phyloP scores from a whole-genome alignment of 345 rosid genomes.

The Lepidium africanum region DNA sequence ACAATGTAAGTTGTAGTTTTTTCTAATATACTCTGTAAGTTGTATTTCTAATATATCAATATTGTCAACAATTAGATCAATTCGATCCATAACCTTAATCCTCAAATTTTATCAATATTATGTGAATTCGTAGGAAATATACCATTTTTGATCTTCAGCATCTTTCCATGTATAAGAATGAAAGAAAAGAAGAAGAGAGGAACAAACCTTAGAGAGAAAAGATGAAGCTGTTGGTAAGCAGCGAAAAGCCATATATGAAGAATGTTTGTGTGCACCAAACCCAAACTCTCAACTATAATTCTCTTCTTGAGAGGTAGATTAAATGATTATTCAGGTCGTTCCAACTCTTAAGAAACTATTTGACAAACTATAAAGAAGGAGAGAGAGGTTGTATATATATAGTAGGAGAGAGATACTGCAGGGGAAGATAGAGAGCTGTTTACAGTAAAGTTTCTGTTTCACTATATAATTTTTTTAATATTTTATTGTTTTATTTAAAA shows the following conservation, averaged over 20 bases:
- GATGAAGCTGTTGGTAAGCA: conserved; percentile 4
- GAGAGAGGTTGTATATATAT: background rate
- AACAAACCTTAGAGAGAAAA: conserved; percentile 14
- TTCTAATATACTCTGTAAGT: too few species aligned
- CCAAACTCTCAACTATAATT: background rate
- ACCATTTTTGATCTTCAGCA: too few species aligned
- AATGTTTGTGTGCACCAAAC: background rate
- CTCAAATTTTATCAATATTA: too few species aligned
- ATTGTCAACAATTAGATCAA: background rate
- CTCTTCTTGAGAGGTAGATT: background rate
- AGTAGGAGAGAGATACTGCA: background rate
- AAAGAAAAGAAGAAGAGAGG: background rate
- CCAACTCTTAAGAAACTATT: background rate
- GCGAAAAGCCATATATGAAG: conserved; percentile 17
- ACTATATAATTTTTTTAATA: too few species aligned
- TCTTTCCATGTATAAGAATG: too few species aligned
- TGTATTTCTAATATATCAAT: too few species aligned
- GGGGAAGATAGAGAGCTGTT: too few species aligned
- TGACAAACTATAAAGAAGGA: background rate
- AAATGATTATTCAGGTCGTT: background rate
- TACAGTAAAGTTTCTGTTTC: too few species aligned
- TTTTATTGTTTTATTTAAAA: too few species aligned
- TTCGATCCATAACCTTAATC: too few species aligned
- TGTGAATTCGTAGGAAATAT: too few species aligned
- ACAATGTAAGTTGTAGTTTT: background rate